These are phyloP conservation scores for Furcasterigmium sp. DNA, from an alignment of 2,329 filamentous ascomycete genomes.

Conservation along the genomic window DNA sequence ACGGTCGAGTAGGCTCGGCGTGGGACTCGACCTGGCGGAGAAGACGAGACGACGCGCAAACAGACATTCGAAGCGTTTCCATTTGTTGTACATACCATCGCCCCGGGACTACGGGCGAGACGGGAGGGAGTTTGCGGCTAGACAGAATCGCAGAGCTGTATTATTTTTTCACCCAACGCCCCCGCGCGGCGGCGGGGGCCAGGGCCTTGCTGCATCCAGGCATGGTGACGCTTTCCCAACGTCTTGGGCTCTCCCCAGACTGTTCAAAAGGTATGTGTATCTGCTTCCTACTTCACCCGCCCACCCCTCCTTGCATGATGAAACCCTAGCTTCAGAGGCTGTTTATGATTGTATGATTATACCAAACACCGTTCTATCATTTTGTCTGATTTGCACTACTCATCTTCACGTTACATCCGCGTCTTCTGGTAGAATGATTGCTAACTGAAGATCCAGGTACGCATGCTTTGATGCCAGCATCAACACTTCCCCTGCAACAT, in stretches of 20 bases:
- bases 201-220: background rate
- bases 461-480: no score
- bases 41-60: background rate
- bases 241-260: background rate
- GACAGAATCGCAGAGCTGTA: slow-evolving; percentile 29
- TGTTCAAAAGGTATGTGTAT: slow-evolving; percentile 19
- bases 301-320: slow-evolving; percentile 26
- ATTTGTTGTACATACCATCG: slow-evolving; percentile 14
- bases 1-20: slow-evolving; percentile 34
- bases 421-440: slow-evolving; percentile 24
- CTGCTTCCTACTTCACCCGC: background rate
- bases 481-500: slow-evolving; percentile 11
- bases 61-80: slow-evolving; percentile 4
- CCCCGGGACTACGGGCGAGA: slow-evolving; percentile 7
- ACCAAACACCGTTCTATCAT: slow-evolving; percentile 25
- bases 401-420: no score
- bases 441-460: background rate
- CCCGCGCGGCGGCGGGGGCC: background rate
- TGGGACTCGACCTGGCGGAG: background rate
- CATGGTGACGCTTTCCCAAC: slow-evolving; percentile 2
- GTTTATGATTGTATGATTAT: slow-evolving; percentile 41
- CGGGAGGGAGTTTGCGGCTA: slow-evolving; percentile 12
- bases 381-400: slow-evolving; percentile 9
- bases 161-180: slow-evolving; percentile 7
- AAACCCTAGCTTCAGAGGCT: slow-evolving; percentile 36